Evolutionary conservation across 2,329 filamentous ascomycete species (phyloP), one percentile per base, ranked within the genome.

Genomic region (Exophiala spinifera): DNA sequence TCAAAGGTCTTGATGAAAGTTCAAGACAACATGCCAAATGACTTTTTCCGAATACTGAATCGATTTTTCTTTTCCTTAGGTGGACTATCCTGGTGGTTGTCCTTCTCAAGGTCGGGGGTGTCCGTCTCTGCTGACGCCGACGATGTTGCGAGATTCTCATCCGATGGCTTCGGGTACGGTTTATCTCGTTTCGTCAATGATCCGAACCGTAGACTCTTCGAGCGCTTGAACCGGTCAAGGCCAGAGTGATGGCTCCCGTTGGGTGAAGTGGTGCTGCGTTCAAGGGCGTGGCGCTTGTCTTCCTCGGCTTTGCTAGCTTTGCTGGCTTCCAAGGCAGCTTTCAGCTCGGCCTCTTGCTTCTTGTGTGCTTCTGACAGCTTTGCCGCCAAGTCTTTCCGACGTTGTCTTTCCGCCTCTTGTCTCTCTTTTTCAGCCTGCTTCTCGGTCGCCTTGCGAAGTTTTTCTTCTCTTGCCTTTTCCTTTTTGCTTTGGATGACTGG

Each of bases 151-250:
- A 53, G 43, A 39, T 57, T 39, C 21, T 60, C 57, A 7, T 57
- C 51, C 10, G 54, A 55, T 17, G 52, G 46, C 39, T 56, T 46
- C 6, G 51, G 47, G 13, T 57, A 50, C 14, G 51, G 48, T 46
- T 62, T 63, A 39, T 63, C 60, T 28, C 46, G 58, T 49, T 60
- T 64, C 14, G 50, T 49, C 25, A 63, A 46, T 6, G 56, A 60
- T 20, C 59, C 61, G 21, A 64, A 64, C 14, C 57, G 52, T 23
- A 64, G 44, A 51, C 62, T 64, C 51, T 63, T 89, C 8, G 83
- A 83, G 51, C 85, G 79, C 62, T 85, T 82, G 60, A 88, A 84
- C 42, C 88, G 79, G 64, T 82, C 83, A 39, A 94, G 73, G 25
- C 76, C 70, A 6, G 74, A 55, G 21, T 47, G 44, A 33, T 43